phyloP scores from a whole-genome alignment of 2,329 filamentous ascomycete genomes.

The Thelonectria olida region DNA sequence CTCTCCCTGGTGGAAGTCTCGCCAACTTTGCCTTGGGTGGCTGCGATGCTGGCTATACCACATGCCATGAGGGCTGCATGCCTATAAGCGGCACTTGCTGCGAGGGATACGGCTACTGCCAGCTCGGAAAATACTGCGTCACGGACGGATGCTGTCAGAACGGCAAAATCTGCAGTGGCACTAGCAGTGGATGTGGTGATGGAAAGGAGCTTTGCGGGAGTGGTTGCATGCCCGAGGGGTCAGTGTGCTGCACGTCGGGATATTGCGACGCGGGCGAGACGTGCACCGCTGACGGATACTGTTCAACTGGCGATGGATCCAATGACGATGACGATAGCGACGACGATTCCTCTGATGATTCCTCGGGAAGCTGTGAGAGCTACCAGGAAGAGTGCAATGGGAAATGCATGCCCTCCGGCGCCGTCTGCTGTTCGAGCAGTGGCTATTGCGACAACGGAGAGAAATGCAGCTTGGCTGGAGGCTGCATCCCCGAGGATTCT shows the following conservation, averaged over 20 bases:
- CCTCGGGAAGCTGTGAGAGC: neutral
- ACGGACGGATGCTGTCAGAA: neutral
- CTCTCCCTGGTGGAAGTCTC: neutral
- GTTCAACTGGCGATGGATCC: neutral
- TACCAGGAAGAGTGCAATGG: conserved; percentile 1
- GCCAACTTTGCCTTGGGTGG: neutral
- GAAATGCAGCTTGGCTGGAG: neutral
- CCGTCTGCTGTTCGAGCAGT: neutral
- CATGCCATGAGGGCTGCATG: conserved; percentile 1
- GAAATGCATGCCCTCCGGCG: neutral
- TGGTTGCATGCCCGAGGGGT: conserved; percentile 10
- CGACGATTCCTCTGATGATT: neutral
- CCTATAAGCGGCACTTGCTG: neutral
- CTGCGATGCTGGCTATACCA: neutral
- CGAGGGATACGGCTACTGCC: neutral
- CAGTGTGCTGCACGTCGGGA: neutral
- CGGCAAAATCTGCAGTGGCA: neutral
- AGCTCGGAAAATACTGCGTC: neutral
- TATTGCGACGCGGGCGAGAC: neutral
- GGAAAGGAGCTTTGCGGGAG: neutral
- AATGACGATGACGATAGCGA: neutral
- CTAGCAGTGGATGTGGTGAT: neutral
- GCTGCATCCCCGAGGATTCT: conserved; percentile 1
- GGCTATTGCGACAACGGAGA: conserved; percentile 3
- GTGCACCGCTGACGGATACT: neutral